Base-by-base conservation (phyloP, 129 eudicot species). In the Helianthus annuus region DNA sequence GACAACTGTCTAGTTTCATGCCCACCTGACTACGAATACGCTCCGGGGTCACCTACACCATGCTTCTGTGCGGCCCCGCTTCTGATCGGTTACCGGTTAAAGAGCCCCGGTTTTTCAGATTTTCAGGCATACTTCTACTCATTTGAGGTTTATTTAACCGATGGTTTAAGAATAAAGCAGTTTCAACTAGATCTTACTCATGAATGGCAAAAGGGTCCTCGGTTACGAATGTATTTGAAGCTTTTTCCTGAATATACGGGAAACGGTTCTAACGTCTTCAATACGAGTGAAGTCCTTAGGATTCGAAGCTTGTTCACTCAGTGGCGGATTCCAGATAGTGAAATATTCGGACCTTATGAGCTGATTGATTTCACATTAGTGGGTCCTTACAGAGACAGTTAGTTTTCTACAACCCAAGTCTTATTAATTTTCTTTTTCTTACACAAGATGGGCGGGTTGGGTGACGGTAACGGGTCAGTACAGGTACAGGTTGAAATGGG, bases 51-150 rank as follows among this genome's bases (percentile, higher is more conserved):
- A 75, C 89, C 93, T 56, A 10, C 2, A 46, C 68, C 14, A 51
- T 92, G 98, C 81, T 83, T 83, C 70, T 91, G 97, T 78, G 95
- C 87, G 57, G 89, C 80, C 7, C 97, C 97, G 10, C 64, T 90
- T 39, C 66, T 83, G 32, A 78, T 90, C 15, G 94, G 80, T 10
- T 90, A 87, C 66, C 90, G 97, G 74, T 72, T 91, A 56, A 91
- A 87, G 71, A 91, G 97, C 64, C 97, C 97, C 12, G 95, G 97
- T 10, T 79, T 91, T 70, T 69, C 72, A 0, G 82, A 85, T 69
- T 91, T 90, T 67, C 61, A 0, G 6, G 78, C 89, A 0, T 91
- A 91, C 46, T 66, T 49, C 17, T 22, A 77, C 64, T 49, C 76
- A 53, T 91, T 87, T 72, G 87, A 81, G 79, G 82, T 69, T 68